These are phyloP conservation scores for Solanum hybrid DNA, from an alignment of 305 asterid genomes.

Conservation along the genomic window DNA sequence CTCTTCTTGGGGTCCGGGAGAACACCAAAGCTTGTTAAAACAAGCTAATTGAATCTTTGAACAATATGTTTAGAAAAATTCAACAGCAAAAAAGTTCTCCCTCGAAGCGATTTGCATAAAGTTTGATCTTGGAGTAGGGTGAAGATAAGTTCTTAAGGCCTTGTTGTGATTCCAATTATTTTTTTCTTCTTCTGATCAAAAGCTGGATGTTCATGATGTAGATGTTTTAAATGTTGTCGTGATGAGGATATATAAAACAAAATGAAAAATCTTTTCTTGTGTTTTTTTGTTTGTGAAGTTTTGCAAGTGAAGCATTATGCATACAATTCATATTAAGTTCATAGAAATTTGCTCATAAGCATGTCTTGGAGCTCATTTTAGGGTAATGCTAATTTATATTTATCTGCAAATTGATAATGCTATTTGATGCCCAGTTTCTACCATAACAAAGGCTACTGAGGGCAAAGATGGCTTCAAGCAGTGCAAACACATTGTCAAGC, in stretches of 20 bases:
- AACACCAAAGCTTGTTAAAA: neutral
- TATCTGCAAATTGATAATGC: neutral
- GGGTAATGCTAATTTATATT: neutral
- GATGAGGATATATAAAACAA: neutral
- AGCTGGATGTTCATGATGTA: neutral
- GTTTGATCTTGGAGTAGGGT: neutral
- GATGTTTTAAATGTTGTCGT: neutral
- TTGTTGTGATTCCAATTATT: neutral
- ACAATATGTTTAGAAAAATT: neutral
- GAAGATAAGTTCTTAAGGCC: neutral
- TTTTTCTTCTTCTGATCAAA: neutral
- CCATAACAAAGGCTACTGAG: slow-evolving; percentile 26
- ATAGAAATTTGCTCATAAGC: neutral
- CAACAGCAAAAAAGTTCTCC: neutral
- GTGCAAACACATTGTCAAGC: slow-evolving; percentile 58
- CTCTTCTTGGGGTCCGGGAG: neutral
- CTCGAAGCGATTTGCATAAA: neutral
- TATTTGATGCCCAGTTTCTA: slow-evolving; percentile 30
- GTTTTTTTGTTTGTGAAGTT: neutral
- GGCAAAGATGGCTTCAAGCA: slow-evolving; percentile 35
- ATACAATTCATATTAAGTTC: neutral
- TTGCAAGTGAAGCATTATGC: neutral
- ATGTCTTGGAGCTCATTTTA: neutral
- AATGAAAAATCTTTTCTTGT: neutral
- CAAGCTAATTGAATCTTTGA: neutral